Percentiles rank a stretch among this genome's conserved stretches.
phyloP scores from a whole-genome alignment of 805 yeast species.

The Candida rishiriensis region DNA sequence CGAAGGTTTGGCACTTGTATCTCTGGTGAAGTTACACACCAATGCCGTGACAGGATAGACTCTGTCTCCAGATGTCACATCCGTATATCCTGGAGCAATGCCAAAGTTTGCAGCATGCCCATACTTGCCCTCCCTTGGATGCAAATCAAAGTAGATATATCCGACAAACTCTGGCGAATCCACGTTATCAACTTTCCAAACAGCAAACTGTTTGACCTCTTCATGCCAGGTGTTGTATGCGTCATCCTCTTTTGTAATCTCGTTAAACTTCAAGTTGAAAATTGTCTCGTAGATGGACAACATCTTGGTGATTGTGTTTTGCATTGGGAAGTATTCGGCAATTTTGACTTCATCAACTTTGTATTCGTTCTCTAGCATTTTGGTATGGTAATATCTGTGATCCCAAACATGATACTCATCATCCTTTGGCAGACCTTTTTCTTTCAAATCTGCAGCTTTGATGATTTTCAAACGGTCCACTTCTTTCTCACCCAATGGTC shows the following conservation, averaged over 20 bases:
- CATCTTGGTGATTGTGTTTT: conserved; percentile 65
- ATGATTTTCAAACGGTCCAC: conserved; percentile 41
- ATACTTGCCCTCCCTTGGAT: conserved; percentile 83
- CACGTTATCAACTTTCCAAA: conserved; percentile 56
- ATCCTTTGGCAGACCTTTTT: conserved; percentile 37
- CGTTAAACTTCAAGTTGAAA: conserved; percentile 64
- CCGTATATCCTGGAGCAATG: conserved; percentile 53
- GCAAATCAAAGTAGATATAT: conserved; percentile 74
- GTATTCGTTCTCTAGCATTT: conserved; percentile 61
- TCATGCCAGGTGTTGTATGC: conserved; percentile 60
- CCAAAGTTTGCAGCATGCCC: conserved; percentile 87
- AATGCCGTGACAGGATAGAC: conserved; percentile 68
- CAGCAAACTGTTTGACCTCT: conserved; percentile 71
- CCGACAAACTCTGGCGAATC: conserved; percentile 62
- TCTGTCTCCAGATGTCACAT: conserved; percentile 41
- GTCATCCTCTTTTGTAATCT: conserved; percentile 35
- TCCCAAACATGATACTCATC: conserved; percentile 67
- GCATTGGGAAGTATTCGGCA: conserved; percentile 75
- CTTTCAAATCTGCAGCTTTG: conserved; percentile 48
- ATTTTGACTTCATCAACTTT: conserved; percentile 69
- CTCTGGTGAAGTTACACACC: conserved; percentile 81
- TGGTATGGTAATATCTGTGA: conserved; percentile 58
- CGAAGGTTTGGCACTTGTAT: conserved; percentile 64
- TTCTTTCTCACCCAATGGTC: conserved; percentile 58
- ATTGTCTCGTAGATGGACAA: conserved; percentile 63